Conservation (phyloP, 306 rosid genomes). For the barrel medic (Medicago truncatula) region MtrunA17r5.0-ANR NC_053049.1:43481501-43482000, state of each 20-base stretch:
- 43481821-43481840: conserved; percentile 64
- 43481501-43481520: conserved; percentile 3
- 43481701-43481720: conserved; percentile 1
- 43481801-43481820: conserved; percentile 78
- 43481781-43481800: conserved; percentile 62
- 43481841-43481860: conserved; percentile 37
- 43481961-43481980: conserved; percentile 82
- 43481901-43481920: conserved; percentile 57
- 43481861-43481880: conserved; percentile 47
- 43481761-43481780: conserved; percentile 42
- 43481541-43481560: conserved; percentile 36
- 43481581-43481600: conserved; percentile 6
- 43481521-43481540: not conserved
- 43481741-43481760: not conserved
- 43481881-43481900: conserved; percentile 53
- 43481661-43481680: conserved; percentile 34
- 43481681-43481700: conserved; percentile 32
- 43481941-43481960: conserved; percentile 52
- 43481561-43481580: not conserved
- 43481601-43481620: conserved; percentile 36
- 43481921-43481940: conserved; percentile 21
- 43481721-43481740: not conserved
- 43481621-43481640: conserved; percentile 40
- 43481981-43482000: conserved; percentile 78
- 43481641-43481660: conserved; percentile 33